A percentile compares a stretch with the other conserved stretches of the same genome.
These are phyloP conservation scores for Globisporangium cederbergense DNA, from an alignment of 352 stramenopile species.

Conservation along the genomic window DNA sequence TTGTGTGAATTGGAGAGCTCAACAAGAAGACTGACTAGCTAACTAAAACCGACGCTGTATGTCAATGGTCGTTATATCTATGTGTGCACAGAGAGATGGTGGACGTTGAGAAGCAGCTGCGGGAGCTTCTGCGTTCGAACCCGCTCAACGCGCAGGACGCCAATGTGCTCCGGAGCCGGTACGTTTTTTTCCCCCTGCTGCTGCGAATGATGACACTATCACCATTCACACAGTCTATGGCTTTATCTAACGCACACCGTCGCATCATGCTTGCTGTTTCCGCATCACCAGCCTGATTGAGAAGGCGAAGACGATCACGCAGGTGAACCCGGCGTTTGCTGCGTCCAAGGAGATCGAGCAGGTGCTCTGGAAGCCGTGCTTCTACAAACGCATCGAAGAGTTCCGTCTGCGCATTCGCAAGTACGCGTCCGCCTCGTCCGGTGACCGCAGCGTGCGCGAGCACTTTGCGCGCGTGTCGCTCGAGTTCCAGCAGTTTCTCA, in stretches of 20 bases:
- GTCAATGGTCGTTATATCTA: neutral
- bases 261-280: neutral
- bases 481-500: conserved; percentile 77
- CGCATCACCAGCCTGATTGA: conserved; percentile 37
- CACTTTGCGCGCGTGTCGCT: conserved; percentile 72
- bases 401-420: conserved; percentile 86
- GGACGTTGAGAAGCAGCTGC: conserved; percentile 67
- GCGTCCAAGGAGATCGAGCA: conserved; percentile 72
- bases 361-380: conserved; percentile 88
- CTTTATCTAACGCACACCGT: neutral
- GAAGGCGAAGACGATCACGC: conserved; percentile 40
- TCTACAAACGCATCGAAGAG: conserved; percentile 90
- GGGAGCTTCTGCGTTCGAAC: conserved; percentile 64
- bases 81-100: conserved; percentile 52
- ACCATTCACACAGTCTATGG: neutral
- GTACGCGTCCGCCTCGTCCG: conserved; percentile 64
- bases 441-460: conserved; percentile 65
- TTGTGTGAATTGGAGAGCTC: neutral
- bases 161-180: conserved; percentile 48
- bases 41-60: neutral
- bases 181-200: neutral
- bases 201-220: neutral
- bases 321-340: conserved; percentile 49
- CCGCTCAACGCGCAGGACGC: conserved; percentile 57
- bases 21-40: neutral